A percentile compares a stretch with the other conserved stretches of the same genome.
Conservation (phyloP, 1,139 yeast species). For the Diutina siamensis region DNA sequence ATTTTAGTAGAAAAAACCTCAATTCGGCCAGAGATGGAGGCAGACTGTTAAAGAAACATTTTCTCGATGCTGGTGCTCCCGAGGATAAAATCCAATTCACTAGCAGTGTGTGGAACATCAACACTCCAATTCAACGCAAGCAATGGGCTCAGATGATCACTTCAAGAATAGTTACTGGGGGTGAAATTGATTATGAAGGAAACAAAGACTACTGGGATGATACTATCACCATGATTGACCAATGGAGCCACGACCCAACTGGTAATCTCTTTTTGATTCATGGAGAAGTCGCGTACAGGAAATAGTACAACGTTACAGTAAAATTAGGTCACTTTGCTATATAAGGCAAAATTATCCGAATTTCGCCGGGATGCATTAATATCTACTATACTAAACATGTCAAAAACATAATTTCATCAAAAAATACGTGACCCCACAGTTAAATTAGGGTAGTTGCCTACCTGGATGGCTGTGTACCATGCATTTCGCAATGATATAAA, state of each 20-base stretch:
- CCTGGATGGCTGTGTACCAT: not conserved
- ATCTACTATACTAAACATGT: too few relatives aligned
- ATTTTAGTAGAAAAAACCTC: not conserved
- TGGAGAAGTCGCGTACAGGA: not conserved
- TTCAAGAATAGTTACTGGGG: not conserved
- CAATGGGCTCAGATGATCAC: conserved; percentile 1
- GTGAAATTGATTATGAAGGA: not conserved
- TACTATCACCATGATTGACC: not conserved
- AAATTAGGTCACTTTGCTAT: too few relatives aligned
- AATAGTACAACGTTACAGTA: conserved; percentile 11
- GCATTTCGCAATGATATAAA: too few relatives aligned
- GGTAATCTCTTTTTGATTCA: not conserved
- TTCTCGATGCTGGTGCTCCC: conserved; percentile 15
- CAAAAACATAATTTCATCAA: too few relatives aligned
- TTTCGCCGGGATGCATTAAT: too few relatives aligned
- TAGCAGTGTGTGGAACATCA: conserved; percentile 12
- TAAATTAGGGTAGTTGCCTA: conserved; percentile 7
- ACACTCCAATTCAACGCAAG: not conserved
- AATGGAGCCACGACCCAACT: not conserved
- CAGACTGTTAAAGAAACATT: conserved; percentile 12
- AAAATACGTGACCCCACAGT: too few relatives aligned
- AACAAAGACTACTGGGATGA: not conserved
- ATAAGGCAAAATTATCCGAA: too few relatives aligned
- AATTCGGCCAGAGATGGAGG: conserved; percentile 9
- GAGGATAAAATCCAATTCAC: conserved; percentile 9